Percentiles rank a stretch among this genome's conserved stretches.
Conservation (phyloP, 2,329 filamentous ascomycete species). For the Cercospora sp. region DNA sequence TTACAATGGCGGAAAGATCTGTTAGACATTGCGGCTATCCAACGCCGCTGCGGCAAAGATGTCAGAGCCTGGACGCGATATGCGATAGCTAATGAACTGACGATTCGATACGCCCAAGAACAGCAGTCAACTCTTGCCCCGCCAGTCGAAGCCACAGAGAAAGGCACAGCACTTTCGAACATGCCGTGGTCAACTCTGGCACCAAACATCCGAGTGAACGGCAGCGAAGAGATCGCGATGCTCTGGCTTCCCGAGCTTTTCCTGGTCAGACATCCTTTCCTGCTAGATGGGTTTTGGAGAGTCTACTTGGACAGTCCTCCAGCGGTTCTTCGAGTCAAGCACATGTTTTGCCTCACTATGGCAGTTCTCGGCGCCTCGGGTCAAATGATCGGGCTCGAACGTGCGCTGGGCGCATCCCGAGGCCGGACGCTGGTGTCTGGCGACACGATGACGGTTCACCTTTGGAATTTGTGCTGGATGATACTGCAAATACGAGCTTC, state of each 20-base stretch:
- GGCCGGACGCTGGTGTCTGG: background rate
- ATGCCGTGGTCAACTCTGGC: conserved; percentile 3
- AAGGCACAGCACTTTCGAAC: background rate
- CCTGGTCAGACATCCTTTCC: conserved; percentile 18
- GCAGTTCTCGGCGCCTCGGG: conserved; percentile 8
- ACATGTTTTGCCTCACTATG: conserved; percentile 16
- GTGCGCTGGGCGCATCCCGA: background rate
- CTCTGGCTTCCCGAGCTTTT: conserved; percentile 20
- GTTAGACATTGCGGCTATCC: conserved; percentile 17
- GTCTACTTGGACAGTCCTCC: background rate
- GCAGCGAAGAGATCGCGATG: conserved; percentile 1
- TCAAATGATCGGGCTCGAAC: conserved; percentile 3
- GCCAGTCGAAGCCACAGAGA: background rate
- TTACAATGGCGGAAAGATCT: conserved; percentile 1
- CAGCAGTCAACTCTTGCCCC: background rate
- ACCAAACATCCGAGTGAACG: background rate
- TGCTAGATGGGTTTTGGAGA: conserved; percentile 13
- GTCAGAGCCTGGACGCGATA: conserved; percentile 22
- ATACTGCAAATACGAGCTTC: conserved; percentile 6
- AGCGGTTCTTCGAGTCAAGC: background rate
- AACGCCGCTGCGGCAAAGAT: conserved; percentile 13
- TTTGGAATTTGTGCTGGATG: conserved; percentile 12
- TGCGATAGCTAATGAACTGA: conserved; percentile 21
- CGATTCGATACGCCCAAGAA: conserved; percentile 2
- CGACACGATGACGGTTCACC: conserved; percentile 7